Percentiles rank a stretch among this genome's conserved stretches.
These are phyloP conservation scores for Fusarium stilboides DNA, from an alignment of 2,329 filamentous ascomycete species.

Conservation along the genomic window DNA sequence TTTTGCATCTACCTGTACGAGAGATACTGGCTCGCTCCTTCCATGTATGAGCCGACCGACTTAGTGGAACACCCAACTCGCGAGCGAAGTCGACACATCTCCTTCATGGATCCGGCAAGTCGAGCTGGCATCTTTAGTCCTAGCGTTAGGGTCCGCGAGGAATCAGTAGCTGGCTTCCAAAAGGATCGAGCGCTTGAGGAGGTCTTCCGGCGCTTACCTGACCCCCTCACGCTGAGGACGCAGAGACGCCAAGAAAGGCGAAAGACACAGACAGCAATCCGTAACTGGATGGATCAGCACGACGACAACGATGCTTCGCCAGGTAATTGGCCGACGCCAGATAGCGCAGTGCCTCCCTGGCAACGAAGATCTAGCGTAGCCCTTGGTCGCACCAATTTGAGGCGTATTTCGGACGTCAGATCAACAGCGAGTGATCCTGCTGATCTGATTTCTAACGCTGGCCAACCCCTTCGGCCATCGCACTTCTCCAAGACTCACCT, in stretches of 20 bases:
- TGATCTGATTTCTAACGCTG: conserved; percentile 71
- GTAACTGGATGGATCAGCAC: conserved; percentile 89
- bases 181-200: conserved; percentile 93
- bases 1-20: conserved; percentile 93
- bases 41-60: conserved; percentile 86
- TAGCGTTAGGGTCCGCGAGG: conserved; percentile 80
- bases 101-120: conserved; percentile 70
- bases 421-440: conserved; percentile 76
- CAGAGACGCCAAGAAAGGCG: conserved; percentile 75
- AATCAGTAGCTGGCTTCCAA: conserved; percentile 88
- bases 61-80: conserved; percentile 80
- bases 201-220: conserved; percentile 84
- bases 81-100: conserved; percentile 64
- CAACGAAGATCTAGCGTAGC: conserved; percentile 68
- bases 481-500: conserved; percentile 58
- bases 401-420: conserved; percentile 69
- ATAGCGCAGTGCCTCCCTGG: conserved; percentile 63
- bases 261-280: conserved; percentile 85
- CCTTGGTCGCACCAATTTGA: conserved; percentile 64
- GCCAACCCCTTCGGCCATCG: conserved; percentile 51
- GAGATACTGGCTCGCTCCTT: conserved; percentile 80
- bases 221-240: conserved; percentile 72
- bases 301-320: conserved; percentile 65
- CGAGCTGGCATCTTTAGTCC: conserved; percentile 81
- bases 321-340: conserved; percentile 66